A percentile compares a stretch with the other conserved stretches of the same genome.
Evolutionary conservation across 495 filamentous ascomycete genomes (phyloP).

Genomic region (Tuber indicum): DNA sequence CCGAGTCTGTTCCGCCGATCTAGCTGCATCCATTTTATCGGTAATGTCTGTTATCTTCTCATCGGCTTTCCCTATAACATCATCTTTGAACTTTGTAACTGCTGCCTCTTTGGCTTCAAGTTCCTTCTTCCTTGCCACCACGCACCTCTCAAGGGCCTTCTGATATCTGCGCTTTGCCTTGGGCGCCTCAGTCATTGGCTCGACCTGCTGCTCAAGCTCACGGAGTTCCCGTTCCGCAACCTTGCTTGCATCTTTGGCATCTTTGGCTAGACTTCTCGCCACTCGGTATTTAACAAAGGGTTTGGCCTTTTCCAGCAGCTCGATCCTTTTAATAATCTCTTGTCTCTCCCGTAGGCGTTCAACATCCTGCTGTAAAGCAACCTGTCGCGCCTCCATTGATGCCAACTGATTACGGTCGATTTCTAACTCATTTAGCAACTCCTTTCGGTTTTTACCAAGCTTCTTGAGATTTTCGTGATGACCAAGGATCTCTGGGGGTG

Average conservation of each 20-base stretch:
- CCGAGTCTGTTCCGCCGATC: slow-evolving; percentile 47
- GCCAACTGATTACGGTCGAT: slow-evolving; percentile 56
- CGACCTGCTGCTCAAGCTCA: slow-evolving; percentile 54
- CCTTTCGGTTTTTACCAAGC: slow-evolving; percentile 62
- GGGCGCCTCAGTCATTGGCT: slow-evolving; percentile 61
- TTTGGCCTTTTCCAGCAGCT: slow-evolving; percentile 57
- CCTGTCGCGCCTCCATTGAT: slow-evolving; percentile 66
- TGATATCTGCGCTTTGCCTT: slow-evolving; percentile 60
- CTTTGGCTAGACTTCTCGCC: slow-evolving; percentile 39
- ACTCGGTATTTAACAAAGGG: slow-evolving; percentile 60
- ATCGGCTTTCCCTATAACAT: slow-evolving; percentile 48
- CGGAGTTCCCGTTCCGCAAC: slow-evolving; percentile 51
- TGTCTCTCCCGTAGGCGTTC: slow-evolving; percentile 71
- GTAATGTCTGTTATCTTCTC: slow-evolving; percentile 53
- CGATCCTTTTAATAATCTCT: slow-evolving; percentile 58
- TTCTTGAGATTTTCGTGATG: slow-evolving; percentile 70
- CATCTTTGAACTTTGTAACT: slow-evolving; percentile 52
- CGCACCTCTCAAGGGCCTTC: slow-evolving; percentile 32
- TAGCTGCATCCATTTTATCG: slow-evolving; percentile 55
- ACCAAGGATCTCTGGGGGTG: slow-evolving; percentile 67
- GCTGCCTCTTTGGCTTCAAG: slow-evolving; percentile 52
- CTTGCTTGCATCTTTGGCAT: slow-evolving; percentile 45
- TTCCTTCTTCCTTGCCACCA: slow-evolving; percentile 43
- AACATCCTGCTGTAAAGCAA: slow-evolving; percentile 71
- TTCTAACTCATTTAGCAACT: slow-evolving; percentile 53